phyloP scores from a whole-genome alignment of 1,284 basidiomycete genomes.

The Mycena sp. region DNA sequence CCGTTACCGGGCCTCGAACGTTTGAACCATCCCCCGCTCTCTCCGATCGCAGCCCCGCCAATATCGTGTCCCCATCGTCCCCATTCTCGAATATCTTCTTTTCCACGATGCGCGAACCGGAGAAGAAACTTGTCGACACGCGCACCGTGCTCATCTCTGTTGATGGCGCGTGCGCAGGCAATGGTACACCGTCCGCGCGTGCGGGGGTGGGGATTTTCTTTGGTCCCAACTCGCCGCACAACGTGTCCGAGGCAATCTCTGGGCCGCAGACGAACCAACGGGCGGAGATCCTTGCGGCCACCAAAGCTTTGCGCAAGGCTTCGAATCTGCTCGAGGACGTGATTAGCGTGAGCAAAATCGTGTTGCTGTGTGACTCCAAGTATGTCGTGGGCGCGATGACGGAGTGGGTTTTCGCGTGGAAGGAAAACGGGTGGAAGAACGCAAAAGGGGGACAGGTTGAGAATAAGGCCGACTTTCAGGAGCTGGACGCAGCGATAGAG shows the following conservation, averaged over 20 bases:
- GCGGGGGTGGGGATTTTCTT: conserved; percentile 26
- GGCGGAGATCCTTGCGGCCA: conserved; percentile 25
- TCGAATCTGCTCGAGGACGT: not conserved
- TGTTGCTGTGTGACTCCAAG: conserved; percentile 22
- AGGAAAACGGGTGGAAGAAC: conserved; percentile 28
- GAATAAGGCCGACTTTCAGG: conserved; percentile 24
- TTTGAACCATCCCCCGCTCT: not conserved
- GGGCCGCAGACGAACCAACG: conserved; percentile 27
- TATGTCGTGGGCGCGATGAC: conserved; percentile 27
- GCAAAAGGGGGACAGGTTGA: conserved; percentile 9
- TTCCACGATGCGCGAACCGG: conserved; percentile 9
- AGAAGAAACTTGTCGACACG: conserved; percentile 15
- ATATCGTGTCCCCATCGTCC: conserved; percentile 6
- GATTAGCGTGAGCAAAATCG: conserved; percentile 9
- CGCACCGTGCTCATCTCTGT: conserved; percentile 14
- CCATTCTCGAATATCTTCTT: conserved; percentile 14
- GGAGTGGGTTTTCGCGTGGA: conserved; percentile 27
- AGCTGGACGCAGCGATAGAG: conserved; percentile 16
- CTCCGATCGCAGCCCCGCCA: conserved; percentile 6
- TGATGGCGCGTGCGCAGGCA: conserved; percentile 27
- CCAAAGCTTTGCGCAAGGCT: conserved; percentile 15
- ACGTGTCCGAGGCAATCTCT: conserved; percentile 16
- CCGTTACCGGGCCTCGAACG: conserved; percentile 12
- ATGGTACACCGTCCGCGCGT: conserved; percentile 18
- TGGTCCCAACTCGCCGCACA: conserved; percentile 25